Evolutionary conservation across 495 filamentous ascomycete genomes (phyloP), one percentile per base, ranked within the genome.

Genomic region (Bathelium albidoporum): DNA sequence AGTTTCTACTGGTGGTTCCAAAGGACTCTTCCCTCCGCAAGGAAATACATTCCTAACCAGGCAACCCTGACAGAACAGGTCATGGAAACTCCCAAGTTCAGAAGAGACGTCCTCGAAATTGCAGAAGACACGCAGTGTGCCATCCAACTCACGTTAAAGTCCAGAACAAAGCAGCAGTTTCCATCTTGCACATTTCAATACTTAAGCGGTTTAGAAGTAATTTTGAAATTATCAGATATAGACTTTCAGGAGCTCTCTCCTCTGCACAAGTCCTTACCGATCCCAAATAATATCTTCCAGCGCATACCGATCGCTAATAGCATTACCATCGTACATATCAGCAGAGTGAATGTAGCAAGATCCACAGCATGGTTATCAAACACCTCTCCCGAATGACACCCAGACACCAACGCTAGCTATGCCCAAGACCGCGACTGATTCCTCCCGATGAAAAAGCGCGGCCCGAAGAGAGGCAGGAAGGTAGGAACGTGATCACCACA

Each of bases 371-470:
- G 29, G n/a, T 20, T 7, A 20, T 26, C 5, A 55, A 29, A 55
- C 12, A 28, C 2, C 22, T 24, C 20, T 9, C 49, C 11, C 49
- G 24, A 55, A 55, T 5, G 29, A 55, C 49, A 55, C 49, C 49
- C 11, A 26, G 49, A 55, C 49, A 55, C 49, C 49, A 55, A 7
- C 49, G 49, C 49, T 55, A 55, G 49, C 49, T 55, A 55, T 55
- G 49, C 49, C 49, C 49, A 55, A 55, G 29, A 5, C 11, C 49
- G 22, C 22, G 9, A 20, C 0, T 29, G 16, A 29, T 11, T 11
- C 24, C 49, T 20, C 20, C 2, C 49, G 9, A 29, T 9, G 7
- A 4, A 55, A 20, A 20, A 11, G 49, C 49, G 24, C 22, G 5
- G 7, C 24, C 10, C 9, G 20, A 9, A 3, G n/a, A 49, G 43